These are phyloP conservation scores for Lentinula sp. DNA, from an alignment of 768 basidiomycete species.

Conservation along the genomic window DNA sequence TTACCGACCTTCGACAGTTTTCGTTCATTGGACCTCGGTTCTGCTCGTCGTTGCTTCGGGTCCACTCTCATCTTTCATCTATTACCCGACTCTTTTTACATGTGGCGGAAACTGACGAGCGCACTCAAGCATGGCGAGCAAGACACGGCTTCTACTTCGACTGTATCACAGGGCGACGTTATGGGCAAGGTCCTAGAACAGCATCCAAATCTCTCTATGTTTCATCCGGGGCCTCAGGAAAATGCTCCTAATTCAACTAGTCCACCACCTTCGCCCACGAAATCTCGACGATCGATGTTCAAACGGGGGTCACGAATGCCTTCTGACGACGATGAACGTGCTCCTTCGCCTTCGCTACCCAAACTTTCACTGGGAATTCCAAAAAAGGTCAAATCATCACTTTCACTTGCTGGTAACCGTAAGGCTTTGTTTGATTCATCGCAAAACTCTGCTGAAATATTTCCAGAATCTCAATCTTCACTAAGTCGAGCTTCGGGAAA, in stretches of 20 bases:
- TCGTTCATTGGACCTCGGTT: background rate
- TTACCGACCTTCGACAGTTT: background rate
- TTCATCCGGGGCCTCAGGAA: constrained; percentile 18
- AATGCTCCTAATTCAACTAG: background rate
- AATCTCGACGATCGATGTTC: constrained; percentile 30
- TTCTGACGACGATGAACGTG: constrained; percentile 27
- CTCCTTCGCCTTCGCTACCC: constrained; percentile 28
- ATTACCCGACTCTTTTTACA: background rate
- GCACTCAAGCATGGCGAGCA: constrained; percentile 8
- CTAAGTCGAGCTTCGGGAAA: constrained; percentile 9
- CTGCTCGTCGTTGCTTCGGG: constrained; percentile 1
- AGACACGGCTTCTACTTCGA: constrained; percentile 7
- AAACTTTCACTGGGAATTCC: constrained; percentile 27
- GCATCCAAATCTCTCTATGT: constrained; percentile 33
- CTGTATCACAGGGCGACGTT: constrained; percentile 31
- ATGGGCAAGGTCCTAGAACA: constrained; percentile 50
- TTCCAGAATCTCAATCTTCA: constrained; percentile 14
- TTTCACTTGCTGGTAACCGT: constrained; percentile 28
- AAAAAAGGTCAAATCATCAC: constrained; percentile 49
- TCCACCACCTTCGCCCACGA: constrained; percentile 9
- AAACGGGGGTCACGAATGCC: constrained; percentile 43
- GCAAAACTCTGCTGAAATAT: background rate
- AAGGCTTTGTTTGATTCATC: constrained; percentile 25
- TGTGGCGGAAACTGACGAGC: constrained; percentile 15
- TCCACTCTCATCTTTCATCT: background rate